Percentiles rank a stretch among this genome's conserved stretches.
Conservation (phyloP, 768 basidiomycete species). For the Leccinum subgranulosum region DNA sequence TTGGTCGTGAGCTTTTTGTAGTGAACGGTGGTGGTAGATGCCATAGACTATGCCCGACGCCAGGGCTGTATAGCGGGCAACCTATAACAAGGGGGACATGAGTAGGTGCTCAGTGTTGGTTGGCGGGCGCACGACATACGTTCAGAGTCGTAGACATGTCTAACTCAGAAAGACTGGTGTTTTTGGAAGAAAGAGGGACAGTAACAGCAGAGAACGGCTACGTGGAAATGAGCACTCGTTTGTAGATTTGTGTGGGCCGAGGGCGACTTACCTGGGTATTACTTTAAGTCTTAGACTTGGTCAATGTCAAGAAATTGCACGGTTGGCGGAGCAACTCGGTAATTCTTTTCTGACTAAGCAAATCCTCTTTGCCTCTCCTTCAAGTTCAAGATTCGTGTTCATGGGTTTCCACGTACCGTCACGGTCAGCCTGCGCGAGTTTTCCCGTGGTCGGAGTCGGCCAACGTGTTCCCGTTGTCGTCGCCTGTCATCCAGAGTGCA, state of each 20-base stretch:
- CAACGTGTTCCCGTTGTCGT: no score
- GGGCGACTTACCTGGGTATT: slow-evolving; percentile 5
- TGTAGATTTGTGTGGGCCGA: not conserved
- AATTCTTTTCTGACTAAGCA: slow-evolving; percentile 30
- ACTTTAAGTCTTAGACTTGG: not conserved
- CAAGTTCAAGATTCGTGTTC: no score
- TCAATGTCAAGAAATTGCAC: slow-evolving; percentile 11
- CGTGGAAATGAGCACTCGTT: not conserved
- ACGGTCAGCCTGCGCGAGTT: no score
- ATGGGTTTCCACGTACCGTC: no score
- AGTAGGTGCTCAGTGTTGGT: not conserved
- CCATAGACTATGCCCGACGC: slow-evolving; percentile 86
- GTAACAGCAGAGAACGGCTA: slow-evolving; percentile 15
- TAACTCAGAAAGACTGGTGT: slow-evolving; percentile 12
- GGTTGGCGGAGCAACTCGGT: slow-evolving; percentile 29
- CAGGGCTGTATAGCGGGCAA: slow-evolving; percentile 92
- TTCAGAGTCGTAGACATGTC: slow-evolving; percentile 76
- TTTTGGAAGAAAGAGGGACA: slow-evolving; percentile 11
- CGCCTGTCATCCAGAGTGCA: no score
- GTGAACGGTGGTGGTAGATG: slow-evolving; percentile 84
- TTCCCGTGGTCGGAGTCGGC: no score
- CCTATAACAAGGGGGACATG: slow-evolving; percentile 44
- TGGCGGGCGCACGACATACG: slow-evolving; percentile 43
- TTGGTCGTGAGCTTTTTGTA: slow-evolving; percentile 78
- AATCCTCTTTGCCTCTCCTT: no score